Percentiles rank a stretch among this genome's conserved stretches.
These are phyloP conservation scores for Monosporozyma servazzii DNA, from an alignment of 805 yeast genomes.

Conservation along the genomic window DNA sequence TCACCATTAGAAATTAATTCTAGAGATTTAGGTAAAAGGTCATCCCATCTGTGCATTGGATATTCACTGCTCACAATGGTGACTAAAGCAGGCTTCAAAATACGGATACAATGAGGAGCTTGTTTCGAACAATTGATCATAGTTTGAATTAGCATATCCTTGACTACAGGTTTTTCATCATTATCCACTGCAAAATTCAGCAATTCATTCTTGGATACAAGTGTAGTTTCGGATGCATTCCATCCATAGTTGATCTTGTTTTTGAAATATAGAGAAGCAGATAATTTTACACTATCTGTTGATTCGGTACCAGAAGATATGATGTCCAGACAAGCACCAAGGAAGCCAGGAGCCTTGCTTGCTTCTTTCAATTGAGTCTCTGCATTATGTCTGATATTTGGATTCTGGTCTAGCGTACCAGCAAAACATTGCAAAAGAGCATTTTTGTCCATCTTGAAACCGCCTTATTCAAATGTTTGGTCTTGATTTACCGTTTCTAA, in stretches of 20 bases:
- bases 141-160: conserved; percentile 58
- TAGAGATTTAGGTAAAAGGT: conserved; percentile 38
- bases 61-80: conserved; percentile 44
- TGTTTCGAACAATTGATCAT: conserved; percentile 41
- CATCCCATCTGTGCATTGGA: conserved; percentile 44
- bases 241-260: conserved; percentile 62
- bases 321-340: conserved; percentile 76
- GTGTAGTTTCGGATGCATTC: conserved; percentile 29
- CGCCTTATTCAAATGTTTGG: conserved; percentile 8
- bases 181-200: conserved; percentile 37
- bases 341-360: conserved; percentile 56
- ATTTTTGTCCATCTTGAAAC: conserved; percentile 50
- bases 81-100: conserved; percentile 42
- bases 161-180: conserved; percentile 68
- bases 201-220: conserved; percentile 21
- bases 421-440: conserved; percentile 66
- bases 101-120: conserved; percentile 33
- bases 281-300: conserved; percentile 45
- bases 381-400: conserved; percentile 51
- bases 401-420: conserved; percentile 67
- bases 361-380: conserved; percentile 57
- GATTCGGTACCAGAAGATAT: conserved; percentile 41
- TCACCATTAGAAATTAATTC: conserved; percentile 39
- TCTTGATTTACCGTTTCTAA: not conserved
- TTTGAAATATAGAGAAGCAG: conserved; percentile 78